A percentile compares a stretch with the other conserved stretches of the same genome.
These are phyloP conservation scores for Kalanchoe fedtschenkoi DNA, from an alignment of 164 flowering plant genomes.

Conservation along the genomic window DNA sequence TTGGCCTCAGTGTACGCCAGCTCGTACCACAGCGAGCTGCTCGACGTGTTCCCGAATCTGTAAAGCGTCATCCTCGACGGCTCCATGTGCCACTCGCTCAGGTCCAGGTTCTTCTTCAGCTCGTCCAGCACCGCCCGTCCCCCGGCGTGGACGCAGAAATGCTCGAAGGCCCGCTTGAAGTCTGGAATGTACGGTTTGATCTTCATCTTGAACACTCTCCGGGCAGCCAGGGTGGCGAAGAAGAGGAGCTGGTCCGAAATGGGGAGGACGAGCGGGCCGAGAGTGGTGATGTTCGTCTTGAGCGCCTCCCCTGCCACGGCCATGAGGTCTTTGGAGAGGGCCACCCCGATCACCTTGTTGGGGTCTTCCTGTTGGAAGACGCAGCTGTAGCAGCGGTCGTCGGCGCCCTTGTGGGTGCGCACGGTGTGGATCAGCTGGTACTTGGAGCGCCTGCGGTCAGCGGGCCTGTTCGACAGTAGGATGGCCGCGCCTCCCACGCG, in stretches of 20 bases:
- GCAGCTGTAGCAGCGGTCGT: constrained; percentile 45
- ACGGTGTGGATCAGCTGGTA: constrained; percentile 76
- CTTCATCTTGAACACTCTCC: constrained; percentile 46
- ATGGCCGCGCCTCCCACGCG: constrained; percentile 86
- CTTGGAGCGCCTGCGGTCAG: constrained; percentile 61
- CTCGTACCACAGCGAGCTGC: constrained; percentile 79
- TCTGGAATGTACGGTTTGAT: constrained; percentile 73
- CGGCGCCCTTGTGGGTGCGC: constrained; percentile 72
- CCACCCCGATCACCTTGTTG: constrained; percentile 35
- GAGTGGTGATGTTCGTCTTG: constrained; percentile 66
- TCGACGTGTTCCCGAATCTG: constrained; percentile 77
- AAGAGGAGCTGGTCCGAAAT: constrained; percentile 74
- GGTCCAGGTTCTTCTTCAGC: constrained; percentile 69
- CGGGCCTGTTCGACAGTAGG: constrained; percentile 56
- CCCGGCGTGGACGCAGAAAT: constrained; percentile 81
- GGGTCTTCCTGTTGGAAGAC: constrained; percentile 66
- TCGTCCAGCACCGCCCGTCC: constrained; percentile 77
- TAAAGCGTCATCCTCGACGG: constrained; percentile 80
- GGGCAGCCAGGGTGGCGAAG: constrained; percentile 37
- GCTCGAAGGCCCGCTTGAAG: constrained; percentile 77
- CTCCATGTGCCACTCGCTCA: constrained; percentile 68
- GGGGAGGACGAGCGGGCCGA: constrained; percentile 74
- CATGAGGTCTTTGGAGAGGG: constrained; percentile 72
- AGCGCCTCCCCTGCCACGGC: constrained; percentile 75
- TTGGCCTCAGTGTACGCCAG: constrained; percentile 68